phyloP scores from a whole-genome alignment of 2,329 filamentous ascomycete genomes.

The Claviceps citrina region DNA sequence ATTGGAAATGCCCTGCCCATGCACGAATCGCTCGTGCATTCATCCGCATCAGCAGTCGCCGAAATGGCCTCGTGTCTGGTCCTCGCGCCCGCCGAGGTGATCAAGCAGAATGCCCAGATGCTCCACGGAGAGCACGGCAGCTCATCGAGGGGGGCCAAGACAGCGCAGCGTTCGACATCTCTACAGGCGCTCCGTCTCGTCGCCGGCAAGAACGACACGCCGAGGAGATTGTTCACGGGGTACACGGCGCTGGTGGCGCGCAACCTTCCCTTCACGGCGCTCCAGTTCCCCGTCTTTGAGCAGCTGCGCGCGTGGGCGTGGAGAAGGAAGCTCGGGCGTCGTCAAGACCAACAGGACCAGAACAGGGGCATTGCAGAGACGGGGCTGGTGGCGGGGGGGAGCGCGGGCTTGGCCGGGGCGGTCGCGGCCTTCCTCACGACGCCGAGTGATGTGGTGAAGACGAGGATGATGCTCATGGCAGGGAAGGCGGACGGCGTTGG shows the following conservation, averaged over 20 bases:
- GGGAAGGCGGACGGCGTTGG: conserved; percentile 16
- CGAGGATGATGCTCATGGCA: conserved; percentile 67
- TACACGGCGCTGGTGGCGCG: conserved; percentile 70
- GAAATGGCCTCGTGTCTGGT: conserved; percentile 78
- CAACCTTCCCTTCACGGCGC: conserved; percentile 73
- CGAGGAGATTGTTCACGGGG: conserved; percentile 48
- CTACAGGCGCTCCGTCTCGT: conserved; percentile 33
- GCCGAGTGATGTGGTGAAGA: conserved; percentile 81
- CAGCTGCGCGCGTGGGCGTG: conserved; percentile 42
- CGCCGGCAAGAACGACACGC: conserved; percentile 37
- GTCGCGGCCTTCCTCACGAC: conserved; percentile 71
- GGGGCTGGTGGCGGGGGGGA: conserved; percentile 53
- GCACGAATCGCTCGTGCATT: conserved; percentile 56
- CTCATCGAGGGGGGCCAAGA: conserved; percentile 7
- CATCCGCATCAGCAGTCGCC: conserved; percentile 56
- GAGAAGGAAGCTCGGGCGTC: conserved; percentile 17
- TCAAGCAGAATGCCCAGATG: conserved; percentile 92
- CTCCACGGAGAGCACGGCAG: conserved; percentile 26
- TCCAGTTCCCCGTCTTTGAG: conserved; percentile 84
- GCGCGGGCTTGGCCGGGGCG: conserved; percentile 59
- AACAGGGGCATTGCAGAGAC: conserved; percentile 41
- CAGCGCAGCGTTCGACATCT: conserved; percentile 23
- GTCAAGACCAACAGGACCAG: conserved; percentile 8
- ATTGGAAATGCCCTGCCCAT: conserved; percentile 39
- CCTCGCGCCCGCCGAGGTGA: conserved; percentile 74